Evolutionary conservation across 1,139 yeast species (phyloP), one percentile per base, ranked within the genome.

Genomic region (Candida sojae): DNA sequence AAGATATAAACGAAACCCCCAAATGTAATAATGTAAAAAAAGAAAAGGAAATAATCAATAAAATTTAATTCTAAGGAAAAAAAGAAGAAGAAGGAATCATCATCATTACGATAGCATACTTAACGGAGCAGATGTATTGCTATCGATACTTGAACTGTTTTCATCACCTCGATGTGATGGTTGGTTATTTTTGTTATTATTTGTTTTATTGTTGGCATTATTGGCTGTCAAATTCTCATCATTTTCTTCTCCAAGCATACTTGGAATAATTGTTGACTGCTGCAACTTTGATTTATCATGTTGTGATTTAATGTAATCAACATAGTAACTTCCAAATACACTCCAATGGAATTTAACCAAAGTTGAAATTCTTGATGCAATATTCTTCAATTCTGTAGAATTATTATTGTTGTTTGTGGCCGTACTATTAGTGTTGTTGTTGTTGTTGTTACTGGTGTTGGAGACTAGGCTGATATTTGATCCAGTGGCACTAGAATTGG

Each of bases 341-440:
- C 74, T 80, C 86, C 88, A 84, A 65, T 86, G 91, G 69, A 86
- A 86, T 49, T 82, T 83, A 44, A 79, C 79, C 53, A 86, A 69
- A 12, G 85, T 80, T 33, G 82, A 71, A 49, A 84, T 71, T 55
- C 86, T 70, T 48, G 71, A 71, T 30, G 81, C 75, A 46, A 84
- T 75, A 48, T 74, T 74, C 47, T 70, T 67, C 55, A 81, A 66
- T 54, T 82, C 87, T 4, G 43, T 35, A 12, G 45, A 57, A 63
- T 55, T 53, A 58, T 56, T 39, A n/a, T 46, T 37, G 7, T 47
- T 42, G 31, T 51, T 37, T 7, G 48, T 36, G 11, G 31, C 3
- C 9, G 5, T 34, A 7, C n/a, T 34, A 17, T 31, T 32, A 17
- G 38, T 56, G 63, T 55, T 53, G 59, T 56, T 39, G 12, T 46